Evolutionary conservation across 768 basidiomycete species (phyloP).

Genomic region (Tylopilus plumbeoviolaceoides): DNA sequence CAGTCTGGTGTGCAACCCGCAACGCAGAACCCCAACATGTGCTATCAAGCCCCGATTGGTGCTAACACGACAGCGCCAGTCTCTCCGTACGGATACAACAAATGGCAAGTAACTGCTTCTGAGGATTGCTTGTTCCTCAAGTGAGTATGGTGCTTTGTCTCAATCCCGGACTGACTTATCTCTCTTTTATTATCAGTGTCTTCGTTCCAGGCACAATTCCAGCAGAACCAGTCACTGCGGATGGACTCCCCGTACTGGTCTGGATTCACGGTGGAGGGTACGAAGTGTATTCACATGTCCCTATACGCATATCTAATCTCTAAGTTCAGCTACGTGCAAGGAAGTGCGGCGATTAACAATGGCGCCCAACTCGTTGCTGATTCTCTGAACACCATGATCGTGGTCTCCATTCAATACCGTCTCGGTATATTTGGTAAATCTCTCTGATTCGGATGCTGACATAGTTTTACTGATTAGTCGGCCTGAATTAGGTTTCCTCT

Average conservation of each 20-base stretch:
- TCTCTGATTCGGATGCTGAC: too few relatives aligned
- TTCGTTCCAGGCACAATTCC: too few relatives aligned
- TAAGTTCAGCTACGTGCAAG: too few relatives aligned
- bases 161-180: too few relatives aligned
- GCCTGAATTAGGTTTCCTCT: background rate
- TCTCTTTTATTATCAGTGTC: background rate
- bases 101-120: constrained; percentile 5
- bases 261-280: background rate
- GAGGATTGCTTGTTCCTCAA: background rate
- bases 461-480: background rate
- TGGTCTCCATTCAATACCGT: too few relatives aligned
- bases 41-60: constrained; percentile 19
- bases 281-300: too few relatives aligned
- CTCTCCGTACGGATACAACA: background rate
- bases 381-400: too few relatives aligned
- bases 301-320: too few relatives aligned
- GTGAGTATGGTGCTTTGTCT: background rate
- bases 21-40: constrained; percentile 23
- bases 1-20: constrained; percentile 25
- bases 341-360: too few relatives aligned
- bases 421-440: background rate
- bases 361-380: too few relatives aligned
- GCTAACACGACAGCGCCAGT: constrained; percentile 4
- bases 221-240: too few relatives aligned
- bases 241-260: too few relatives aligned